phyloP scores from a whole-genome alignment of 495 filamentous ascomycete genomes.

The Talaromyces stipitatus region DNA sequence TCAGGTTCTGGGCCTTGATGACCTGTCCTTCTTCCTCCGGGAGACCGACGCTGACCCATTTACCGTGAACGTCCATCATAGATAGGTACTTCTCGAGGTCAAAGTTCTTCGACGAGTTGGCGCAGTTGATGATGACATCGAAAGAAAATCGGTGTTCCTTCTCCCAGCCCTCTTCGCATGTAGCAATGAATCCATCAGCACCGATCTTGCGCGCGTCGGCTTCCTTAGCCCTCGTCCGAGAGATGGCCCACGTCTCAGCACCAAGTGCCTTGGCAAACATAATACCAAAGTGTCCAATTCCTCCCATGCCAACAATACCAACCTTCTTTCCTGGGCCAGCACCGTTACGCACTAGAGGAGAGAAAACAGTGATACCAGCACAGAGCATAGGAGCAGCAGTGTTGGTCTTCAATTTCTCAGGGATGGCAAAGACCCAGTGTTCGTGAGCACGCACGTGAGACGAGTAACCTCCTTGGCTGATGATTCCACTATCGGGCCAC shows the following conservation, averaged over 20 bases:
- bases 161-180: constrained; percentile 59
- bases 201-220: constrained; percentile 60
- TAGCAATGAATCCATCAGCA: constrained; percentile 67
- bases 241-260: constrained; percentile 64
- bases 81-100: constrained; percentile 64
- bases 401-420: constrained; percentile 57
- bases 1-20: constrained; percentile 70
- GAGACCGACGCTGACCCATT: constrained; percentile 75
- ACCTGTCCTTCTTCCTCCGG: constrained; percentile 71
- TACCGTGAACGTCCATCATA: constrained; percentile 75
- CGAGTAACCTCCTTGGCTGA: constrained; percentile 58
- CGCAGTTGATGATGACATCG: constrained; percentile 67
- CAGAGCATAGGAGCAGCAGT: constrained; percentile 83
- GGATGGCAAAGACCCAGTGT: constrained; percentile 71
- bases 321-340: constrained; percentile 73
- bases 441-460: constrained; percentile 69
- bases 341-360: constrained; percentile 68
- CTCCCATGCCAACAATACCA: constrained; percentile 71
- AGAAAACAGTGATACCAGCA: constrained; percentile 76
- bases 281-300: constrained; percentile 66
- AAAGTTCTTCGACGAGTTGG: constrained; percentile 62
- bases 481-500: constrained; percentile 55
- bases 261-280: constrained; percentile 66
- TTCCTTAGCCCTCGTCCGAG: constrained; percentile 59
- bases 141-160: constrained; percentile 41